Conservation (phyloP, 2,329 filamentous ascomycete species). For the Parasarocladium wereldwijsianum region DNA sequence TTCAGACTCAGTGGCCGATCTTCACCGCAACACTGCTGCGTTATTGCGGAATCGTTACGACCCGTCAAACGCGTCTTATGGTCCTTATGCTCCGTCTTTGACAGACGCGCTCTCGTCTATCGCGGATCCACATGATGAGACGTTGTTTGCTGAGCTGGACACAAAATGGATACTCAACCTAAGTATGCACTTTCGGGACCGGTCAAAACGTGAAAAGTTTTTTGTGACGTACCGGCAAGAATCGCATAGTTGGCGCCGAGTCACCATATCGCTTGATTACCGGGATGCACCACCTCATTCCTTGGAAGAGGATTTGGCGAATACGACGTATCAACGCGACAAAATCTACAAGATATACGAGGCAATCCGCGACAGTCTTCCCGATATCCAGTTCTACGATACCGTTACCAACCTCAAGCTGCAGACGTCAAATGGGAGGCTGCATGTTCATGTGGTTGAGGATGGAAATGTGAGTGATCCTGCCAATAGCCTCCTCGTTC, state of each 20-base stretch:
- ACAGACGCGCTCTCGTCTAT: constrained; percentile 31
- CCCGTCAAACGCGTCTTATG: too few relatives aligned
- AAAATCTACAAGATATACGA: constrained; percentile 91
- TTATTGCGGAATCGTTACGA: too few relatives aligned
- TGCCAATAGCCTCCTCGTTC: neutral
- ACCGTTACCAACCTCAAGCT: constrained; percentile 94
- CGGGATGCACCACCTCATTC: constrained; percentile 65
- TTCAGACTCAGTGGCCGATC: too few relatives aligned
- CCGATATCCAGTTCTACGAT: constrained; percentile 91
- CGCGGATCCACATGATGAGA: too few relatives aligned
- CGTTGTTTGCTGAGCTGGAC: constrained; percentile 67
- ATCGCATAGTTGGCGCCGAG: constrained; percentile 65
- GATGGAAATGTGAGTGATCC: constrained; percentile 55
- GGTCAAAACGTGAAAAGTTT: constrained; percentile 88
- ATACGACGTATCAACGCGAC: constrained; percentile 71
- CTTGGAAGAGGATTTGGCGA: constrained; percentile 68
- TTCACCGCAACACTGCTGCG: too few relatives aligned
- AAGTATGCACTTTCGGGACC: constrained; percentile 95
- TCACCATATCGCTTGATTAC: constrained; percentile 92
- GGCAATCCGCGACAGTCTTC: constrained; percentile 77
- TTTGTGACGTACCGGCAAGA: constrained; percentile 87
- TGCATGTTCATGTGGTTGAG: constrained; percentile 96
- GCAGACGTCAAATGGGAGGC: constrained; percentile 70
- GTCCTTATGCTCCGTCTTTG: constrained; percentile 17
- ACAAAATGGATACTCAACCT: constrained; percentile 89